These are phyloP conservation scores for Paramecium bursaria DNA, from an alignment of 73 alveolate genomes.

Conservation along the genomic window DNA sequence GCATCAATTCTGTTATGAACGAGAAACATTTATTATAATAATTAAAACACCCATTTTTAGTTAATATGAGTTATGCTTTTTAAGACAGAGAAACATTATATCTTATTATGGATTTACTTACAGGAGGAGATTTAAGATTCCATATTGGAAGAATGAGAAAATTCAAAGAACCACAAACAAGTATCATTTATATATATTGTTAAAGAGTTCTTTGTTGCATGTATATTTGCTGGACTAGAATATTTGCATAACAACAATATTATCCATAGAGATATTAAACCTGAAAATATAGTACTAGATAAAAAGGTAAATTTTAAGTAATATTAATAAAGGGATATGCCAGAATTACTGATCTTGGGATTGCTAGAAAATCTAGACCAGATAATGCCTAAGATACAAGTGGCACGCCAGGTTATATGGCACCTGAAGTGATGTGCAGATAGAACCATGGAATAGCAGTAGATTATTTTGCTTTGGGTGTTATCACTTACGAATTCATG, in stretches of 20 bases:
- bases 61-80: slow-evolving; percentile 93
- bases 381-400: slow-evolving; percentile 85
- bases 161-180: slow-evolving; percentile 90
- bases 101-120: slow-evolving; percentile 86
- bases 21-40: slow-evolving; percentile 57
- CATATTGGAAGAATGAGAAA: slow-evolving; percentile 84
- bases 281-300: slow-evolving; percentile 97
- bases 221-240: slow-evolving; percentile 86
- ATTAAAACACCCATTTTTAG: slow-evolving; percentile 77
- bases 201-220: slow-evolving; percentile 89
- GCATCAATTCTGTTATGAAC: slow-evolving; percentile 70
- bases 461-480: slow-evolving; percentile 96
- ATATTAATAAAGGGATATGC: slow-evolving; percentile 70
- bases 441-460: slow-evolving; percentile 91
- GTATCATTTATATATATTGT: slow-evolving; percentile 65
- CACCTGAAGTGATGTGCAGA: slow-evolving; percentile 96
- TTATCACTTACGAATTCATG: slow-evolving; percentile 96
- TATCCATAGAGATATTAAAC: slow-evolving; percentile 96
- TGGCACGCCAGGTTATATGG: slow-evolving; percentile 96
- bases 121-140: slow-evolving; percentile 96
- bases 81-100: slow-evolving; percentile 92
- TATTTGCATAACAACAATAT: slow-evolving; percentile 91
- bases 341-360: slow-evolving; percentile 87
- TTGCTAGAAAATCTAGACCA: slow-evolving; percentile 80
- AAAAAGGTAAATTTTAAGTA: slow-evolving; percentile 70